A percentile compares a stretch with the other conserved stretches of the same genome.
Conservation (phyloP, 2,329 filamentous ascomycete genomes). For the Exophiala aquamarina region DNA sequence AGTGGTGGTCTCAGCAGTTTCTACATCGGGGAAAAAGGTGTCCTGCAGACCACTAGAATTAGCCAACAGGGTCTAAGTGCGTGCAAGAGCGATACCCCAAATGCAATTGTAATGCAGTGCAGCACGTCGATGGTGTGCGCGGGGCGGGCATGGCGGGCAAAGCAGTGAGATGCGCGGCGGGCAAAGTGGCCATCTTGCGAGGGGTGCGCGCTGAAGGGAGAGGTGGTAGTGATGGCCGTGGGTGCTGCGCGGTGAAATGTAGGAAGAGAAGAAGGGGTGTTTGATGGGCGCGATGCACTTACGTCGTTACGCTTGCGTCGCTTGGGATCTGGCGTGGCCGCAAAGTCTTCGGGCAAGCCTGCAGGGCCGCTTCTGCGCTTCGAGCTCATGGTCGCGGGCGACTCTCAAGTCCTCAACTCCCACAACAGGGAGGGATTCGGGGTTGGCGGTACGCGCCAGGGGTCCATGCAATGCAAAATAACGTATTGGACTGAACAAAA, state of each 20-base stretch:
- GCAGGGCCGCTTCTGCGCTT: conserved; percentile 58
- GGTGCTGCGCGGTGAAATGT: conserved; percentile 4
- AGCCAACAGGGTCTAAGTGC: conserved; percentile 6
- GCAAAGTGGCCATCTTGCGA: background rate
- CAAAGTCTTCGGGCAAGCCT: conserved; percentile 45
- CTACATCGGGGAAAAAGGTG: conserved; percentile 36
- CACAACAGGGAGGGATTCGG: conserved; percentile 16
- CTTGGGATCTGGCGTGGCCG: conserved; percentile 57
- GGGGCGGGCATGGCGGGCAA: conserved; percentile 8
- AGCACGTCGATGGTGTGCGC: background rate
- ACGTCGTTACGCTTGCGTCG: conserved; percentile 33
- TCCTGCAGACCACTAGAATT: conserved; percentile 20
- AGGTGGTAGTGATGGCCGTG: background rate
- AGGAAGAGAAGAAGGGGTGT: conserved; percentile 8
- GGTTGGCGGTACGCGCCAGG: conserved; percentile 6
- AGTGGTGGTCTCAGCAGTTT: conserved; percentile 68
- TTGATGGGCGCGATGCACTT: conserved; percentile 20
- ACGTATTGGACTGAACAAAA: no score
- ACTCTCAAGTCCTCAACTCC: conserved; percentile 5
- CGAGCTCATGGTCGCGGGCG: conserved; percentile 34
- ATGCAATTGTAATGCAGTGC: conserved; percentile 8
- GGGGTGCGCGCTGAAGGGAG: background rate
- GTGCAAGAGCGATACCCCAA: conserved; percentile 1
- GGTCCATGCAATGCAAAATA: conserved; percentile 11
- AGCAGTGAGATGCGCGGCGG: no score